Conservation (phyloP, 306 rosid genomes). For the Quercus cerris region DNA sequence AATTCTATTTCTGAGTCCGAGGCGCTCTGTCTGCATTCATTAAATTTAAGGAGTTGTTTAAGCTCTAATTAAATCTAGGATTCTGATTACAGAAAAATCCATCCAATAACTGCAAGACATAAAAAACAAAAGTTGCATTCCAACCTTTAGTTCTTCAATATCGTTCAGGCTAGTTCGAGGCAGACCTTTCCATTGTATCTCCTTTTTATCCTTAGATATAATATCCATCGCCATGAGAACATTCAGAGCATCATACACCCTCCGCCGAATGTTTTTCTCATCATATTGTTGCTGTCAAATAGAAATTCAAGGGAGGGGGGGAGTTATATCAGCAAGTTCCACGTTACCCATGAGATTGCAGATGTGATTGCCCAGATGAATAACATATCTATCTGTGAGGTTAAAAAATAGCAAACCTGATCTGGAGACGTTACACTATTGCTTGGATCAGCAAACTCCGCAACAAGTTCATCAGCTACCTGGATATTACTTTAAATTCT, state of each 20-base stretch:
- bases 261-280: slow-evolving; percentile 90
- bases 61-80: slow-evolving; percentile 1
- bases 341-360: slow-evolving; percentile 7
- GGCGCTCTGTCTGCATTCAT: slow-evolving; percentile 71
- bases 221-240: slow-evolving; percentile 99
- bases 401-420: slow-evolving; percentile 58
- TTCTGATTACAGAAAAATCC: background rate
- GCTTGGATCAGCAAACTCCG: slow-evolving; percentile 81
- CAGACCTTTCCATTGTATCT: slow-evolving; percentile 98
- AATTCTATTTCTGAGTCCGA: slow-evolving; percentile 64
- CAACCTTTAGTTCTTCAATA: slow-evolving; percentile 90
- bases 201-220: slow-evolving; percentile 95
- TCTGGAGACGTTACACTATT: slow-evolving; percentile 68
- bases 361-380: slow-evolving; percentile 13
- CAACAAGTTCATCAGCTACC: slow-evolving; percentile 99
- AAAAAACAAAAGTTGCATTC: slow-evolving; percentile 23
- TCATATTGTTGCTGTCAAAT: slow-evolving; percentile 91
- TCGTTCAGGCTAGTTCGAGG: slow-evolving; percentile 87
- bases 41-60: slow-evolving; percentile 18
- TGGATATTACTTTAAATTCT: slow-evolving; percentile 33
- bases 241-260: slow-evolving; percentile 96
- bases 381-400: slow-evolving; percentile 1
- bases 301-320: slow-evolving; percentile 7
- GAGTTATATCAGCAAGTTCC: slow-evolving; percentile 8
- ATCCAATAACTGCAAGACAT: slow-evolving; percentile 3